Percentiles rank a stretch among this genome's conserved stretches.
These are phyloP conservation scores for Magnolia officinalis DNA, from an alignment of 164 flowering plant species.

Conservation along the genomic window DNA sequence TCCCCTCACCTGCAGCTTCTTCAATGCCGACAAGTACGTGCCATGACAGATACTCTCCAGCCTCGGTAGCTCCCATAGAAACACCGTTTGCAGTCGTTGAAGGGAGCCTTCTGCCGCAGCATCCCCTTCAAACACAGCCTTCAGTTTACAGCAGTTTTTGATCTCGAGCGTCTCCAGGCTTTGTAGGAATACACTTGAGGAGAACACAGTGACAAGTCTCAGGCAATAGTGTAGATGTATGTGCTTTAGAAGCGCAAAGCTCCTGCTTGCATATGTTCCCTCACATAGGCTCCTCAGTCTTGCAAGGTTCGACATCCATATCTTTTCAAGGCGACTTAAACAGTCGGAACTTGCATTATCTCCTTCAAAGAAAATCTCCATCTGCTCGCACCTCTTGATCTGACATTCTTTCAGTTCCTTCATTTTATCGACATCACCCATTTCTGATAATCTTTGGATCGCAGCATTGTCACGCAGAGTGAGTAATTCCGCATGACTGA, in stretches of 20 bases:
- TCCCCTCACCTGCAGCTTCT: too few species aligned
- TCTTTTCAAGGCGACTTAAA: background rate
- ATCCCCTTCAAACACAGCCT: background rate
- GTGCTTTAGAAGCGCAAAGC: background rate
- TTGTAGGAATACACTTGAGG: background rate
- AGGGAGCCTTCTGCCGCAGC: too few species aligned
- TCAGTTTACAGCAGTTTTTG: background rate
- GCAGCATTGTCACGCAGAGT: background rate
- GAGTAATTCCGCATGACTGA: background rate
- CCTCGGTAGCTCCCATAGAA: too few species aligned
- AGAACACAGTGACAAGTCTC: constrained; percentile 2
- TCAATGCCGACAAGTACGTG: too few species aligned
- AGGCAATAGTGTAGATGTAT: background rate
- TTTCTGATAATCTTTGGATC: background rate
- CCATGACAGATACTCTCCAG: too few species aligned
- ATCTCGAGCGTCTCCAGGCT: constrained; percentile 4
- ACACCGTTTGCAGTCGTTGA: background rate
- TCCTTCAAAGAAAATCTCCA: background rate
- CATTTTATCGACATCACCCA: background rate
- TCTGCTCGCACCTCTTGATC: background rate
- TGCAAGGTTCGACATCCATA: background rate
- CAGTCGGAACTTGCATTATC: background rate
- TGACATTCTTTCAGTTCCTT: background rate
- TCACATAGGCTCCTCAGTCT: background rate
- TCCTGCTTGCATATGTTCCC: background rate